Percentiles rank a stretch among this genome's conserved stretches.
These are phyloP conservation scores for Atalantia buxifolia DNA, from an alignment of 345 rosid genomes.

Conservation along the genomic window DNA sequence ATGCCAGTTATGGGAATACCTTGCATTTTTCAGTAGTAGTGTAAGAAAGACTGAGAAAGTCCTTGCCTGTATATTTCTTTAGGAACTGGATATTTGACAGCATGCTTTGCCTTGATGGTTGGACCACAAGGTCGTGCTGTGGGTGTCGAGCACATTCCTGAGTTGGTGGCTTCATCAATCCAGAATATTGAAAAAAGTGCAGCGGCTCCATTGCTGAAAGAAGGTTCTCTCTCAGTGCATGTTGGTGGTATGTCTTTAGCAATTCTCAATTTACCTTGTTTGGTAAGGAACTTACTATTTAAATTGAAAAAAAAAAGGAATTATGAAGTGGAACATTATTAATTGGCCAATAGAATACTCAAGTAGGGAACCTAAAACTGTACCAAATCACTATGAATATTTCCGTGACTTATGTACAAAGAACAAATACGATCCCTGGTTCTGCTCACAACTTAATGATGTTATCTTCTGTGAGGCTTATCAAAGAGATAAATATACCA, in stretches of 20 bases:
- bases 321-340: not conserved
- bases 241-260: conserved; percentile 62
- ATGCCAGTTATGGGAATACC: not conserved
- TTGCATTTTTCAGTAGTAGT: not conserved
- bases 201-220: conserved; percentile 64
- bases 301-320: not conserved
- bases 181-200: conserved; percentile 68
- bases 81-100: conserved; percentile 96
- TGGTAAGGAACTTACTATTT: not conserved
- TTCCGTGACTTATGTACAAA: not conserved
- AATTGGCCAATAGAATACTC: not conserved
- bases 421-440: not conserved
- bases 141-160: conserved; percentile 93
- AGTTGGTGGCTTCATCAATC: conserved; percentile 62
- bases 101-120: conserved; percentile 93
- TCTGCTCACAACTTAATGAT: not conserved
- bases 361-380: not conserved
- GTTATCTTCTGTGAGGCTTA: not conserved
- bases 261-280: not conserved
- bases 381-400: not conserved
- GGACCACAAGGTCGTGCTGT: conserved; percentile 79
- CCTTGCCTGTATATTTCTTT: not conserved
- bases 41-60: not conserved
- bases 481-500: not conserved
- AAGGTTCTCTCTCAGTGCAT: conserved; percentile 74